These are phyloP conservation scores for Sarocladiaceae sp. DNA, from an alignment of 2,329 filamentous ascomycete species.

Conservation along the genomic window DNA sequence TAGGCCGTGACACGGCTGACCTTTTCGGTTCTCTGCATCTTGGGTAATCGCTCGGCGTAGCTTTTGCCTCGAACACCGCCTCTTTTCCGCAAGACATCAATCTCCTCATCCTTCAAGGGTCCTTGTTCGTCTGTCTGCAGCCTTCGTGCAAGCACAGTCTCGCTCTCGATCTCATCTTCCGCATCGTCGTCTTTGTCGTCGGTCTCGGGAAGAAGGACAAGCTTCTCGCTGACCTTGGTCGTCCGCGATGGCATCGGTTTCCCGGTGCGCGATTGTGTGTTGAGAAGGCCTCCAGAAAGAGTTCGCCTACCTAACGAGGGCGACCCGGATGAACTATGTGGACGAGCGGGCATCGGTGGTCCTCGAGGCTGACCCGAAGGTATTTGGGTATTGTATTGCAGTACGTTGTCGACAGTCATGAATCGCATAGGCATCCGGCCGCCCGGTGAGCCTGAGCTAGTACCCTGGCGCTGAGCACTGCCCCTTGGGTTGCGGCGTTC, in stretches of 20 bases:
- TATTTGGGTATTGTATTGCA: constrained; percentile 90
- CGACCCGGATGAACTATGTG: constrained; percentile 15
- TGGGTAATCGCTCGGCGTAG: constrained; percentile 88
- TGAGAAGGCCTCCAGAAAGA: constrained; percentile 29
- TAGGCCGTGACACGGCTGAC: constrained; percentile 89
- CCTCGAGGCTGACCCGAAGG: constrained; percentile 85
- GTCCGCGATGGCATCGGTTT: constrained; percentile 73
- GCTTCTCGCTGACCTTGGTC: constrained; percentile 91
- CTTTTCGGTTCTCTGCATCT: constrained; percentile 79
- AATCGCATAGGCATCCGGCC: constrained; percentile 55
- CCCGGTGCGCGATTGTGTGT: constrained; percentile 37
- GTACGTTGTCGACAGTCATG: constrained; percentile 88
- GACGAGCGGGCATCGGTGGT: constrained; percentile 46
- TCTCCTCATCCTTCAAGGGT: constrained; percentile 62
- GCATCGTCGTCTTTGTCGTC: constrained; percentile 48
- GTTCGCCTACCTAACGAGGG: constrained; percentile 23
- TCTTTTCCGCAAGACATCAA: constrained; percentile 55
- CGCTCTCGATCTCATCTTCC: constrained; percentile 53
- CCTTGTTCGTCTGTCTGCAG: constrained; percentile 53
- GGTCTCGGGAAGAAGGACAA: constrained; percentile 89
- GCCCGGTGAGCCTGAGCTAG: constrained; percentile 20
- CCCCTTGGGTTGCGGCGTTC: constrained; percentile 28
- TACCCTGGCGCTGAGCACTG: constrained; percentile 26
- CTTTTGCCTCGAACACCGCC: constrained; percentile 70
- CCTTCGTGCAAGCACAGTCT: constrained; percentile 26